These are phyloP conservation scores for Microascus cirrosus DNA, from an alignment of 2,329 filamentous ascomycete species.

Conservation along the genomic window DNA sequence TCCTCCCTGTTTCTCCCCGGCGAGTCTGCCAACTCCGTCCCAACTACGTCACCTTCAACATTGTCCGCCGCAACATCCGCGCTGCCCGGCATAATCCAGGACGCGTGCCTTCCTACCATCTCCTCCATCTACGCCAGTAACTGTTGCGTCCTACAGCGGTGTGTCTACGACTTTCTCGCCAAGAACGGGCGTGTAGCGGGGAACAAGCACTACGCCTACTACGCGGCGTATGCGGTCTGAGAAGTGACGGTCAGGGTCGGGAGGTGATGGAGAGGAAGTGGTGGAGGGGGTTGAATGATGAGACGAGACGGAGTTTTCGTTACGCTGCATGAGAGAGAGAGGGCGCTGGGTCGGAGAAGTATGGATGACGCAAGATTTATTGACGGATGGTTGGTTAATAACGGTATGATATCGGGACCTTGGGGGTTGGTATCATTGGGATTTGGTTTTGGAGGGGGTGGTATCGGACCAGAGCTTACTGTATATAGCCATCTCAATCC, in stretches of 20 bases:
- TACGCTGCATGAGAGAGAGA: neutral
- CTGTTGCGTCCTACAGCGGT: slow-evolving; percentile 26
- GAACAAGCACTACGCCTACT: slow-evolving; percentile 36
- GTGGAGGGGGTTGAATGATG: slow-evolving; percentile 13
- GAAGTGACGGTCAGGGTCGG: slow-evolving; percentile 39
- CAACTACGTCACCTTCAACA: slow-evolving; percentile 47
- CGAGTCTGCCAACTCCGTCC: slow-evolving; percentile 32
- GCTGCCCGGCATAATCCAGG: slow-evolving; percentile 33
- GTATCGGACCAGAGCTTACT: no score
- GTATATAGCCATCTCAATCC: no score
- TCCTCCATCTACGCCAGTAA: slow-evolving; percentile 25
- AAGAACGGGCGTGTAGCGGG: slow-evolving; percentile 36
- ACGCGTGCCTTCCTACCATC: slow-evolving; percentile 37
- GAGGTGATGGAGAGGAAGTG: slow-evolving; percentile 35
- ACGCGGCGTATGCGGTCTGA: slow-evolving; percentile 47
- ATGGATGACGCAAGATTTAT: neutral
- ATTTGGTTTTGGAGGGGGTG: neutral
- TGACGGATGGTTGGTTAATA: neutral
- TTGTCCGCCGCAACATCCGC: slow-evolving; percentile 44
- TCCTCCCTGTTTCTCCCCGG: slow-evolving; percentile 11
- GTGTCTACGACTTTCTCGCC: slow-evolving; percentile 35
- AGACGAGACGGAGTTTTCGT: slow-evolving; percentile 9
- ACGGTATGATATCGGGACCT: neutral
- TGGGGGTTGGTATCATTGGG: neutral
- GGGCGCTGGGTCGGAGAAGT: neutral